Base-by-base conservation (phyloP, 169 alveolate genomes). In the Plasmodium chabaudi region DNA sequence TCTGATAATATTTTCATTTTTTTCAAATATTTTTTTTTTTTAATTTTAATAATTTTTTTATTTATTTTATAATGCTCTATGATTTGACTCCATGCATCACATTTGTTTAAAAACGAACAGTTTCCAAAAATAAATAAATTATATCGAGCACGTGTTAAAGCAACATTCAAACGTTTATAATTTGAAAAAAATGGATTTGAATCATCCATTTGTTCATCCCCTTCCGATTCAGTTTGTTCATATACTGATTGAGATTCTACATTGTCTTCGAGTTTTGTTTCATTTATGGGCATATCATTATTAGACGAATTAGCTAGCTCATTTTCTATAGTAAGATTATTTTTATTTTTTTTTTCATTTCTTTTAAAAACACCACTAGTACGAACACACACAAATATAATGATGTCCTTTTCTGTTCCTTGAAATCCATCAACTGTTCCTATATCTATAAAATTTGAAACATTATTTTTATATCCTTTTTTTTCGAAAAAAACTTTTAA, bases 391-490 rank as follows among this genome's bases (percentile, higher is more conserved):
- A 99, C 96, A 92, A 99, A 97, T 9, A 99, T 96, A 21, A 99
- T 97, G 12, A 98, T 94, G 82, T 97, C 99, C 79, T 97, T 98
- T 94, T 99, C 99, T 91, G 98, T 96, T 0, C 99, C 99, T 93
- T 99, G 99, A 92, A 97, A 98, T 5, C 99, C 99, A 93, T 99
- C 99, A 3, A 99, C 99, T 0, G 99, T 97, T 73, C 98, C 96
- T 2, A 98, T 97, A 88, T 99, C 99, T 5, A 98, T 95, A 63
- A 70, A 68, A 51, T 57, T 88, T 2, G 90, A 82, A 67, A 82
- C 61, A 56, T 86, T 65, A 42, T 47, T 86, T 25, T 71, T 59
- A 23, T 71, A 68, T 5, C 79, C 79, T 23, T 59, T 47, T 47
- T 60, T 86, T 25, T 15, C 60, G 23, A 86, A 86, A 71, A 82